Conservation (phyloP, 768 basidiomycete species). For the Mycena alexandri region DNA sequence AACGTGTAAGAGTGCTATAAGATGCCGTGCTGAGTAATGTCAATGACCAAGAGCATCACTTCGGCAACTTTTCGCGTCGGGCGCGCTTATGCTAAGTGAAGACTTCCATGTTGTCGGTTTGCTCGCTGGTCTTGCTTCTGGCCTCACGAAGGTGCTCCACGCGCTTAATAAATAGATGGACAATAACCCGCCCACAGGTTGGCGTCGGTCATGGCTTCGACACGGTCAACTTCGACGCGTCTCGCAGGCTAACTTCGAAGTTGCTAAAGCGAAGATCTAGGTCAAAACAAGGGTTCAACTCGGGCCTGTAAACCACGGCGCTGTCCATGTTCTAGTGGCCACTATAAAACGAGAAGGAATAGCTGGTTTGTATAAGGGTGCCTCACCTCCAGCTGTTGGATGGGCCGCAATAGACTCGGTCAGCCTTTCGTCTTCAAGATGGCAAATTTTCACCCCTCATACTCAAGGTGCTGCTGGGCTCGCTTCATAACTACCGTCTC, state of each 20-base stretch:
- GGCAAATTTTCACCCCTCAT: background rate
- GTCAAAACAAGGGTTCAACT: constrained; percentile 21
- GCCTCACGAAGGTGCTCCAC: constrained; percentile 13
- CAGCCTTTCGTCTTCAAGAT: constrained; percentile 51
- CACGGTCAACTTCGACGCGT: constrained; percentile 8
- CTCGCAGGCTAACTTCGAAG: background rate
- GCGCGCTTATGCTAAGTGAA: too few species aligned
- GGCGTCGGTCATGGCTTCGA: constrained; percentile 78
- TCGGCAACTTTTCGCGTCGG: too few species aligned
- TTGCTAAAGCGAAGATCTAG: background rate
- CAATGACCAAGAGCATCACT: too few species aligned
- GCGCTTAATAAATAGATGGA: background rate
- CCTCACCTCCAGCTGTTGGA: constrained; percentile 77
- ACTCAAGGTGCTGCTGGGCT: constrained; percentile 51
- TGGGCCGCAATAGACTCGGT: constrained; percentile 83
- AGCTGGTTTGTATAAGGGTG: constrained; percentile 80
- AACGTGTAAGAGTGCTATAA: constrained; percentile 8
- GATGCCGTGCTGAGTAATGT: too few species aligned
- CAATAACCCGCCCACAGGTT: constrained; percentile 55
- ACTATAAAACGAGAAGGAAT: constrained; percentile 57
- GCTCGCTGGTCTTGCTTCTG: constrained; percentile 16
- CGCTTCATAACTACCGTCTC: constrained; percentile 79
- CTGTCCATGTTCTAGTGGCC: constrained; percentile 16
- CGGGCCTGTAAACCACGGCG: constrained; percentile 11
- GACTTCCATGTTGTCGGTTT: constrained; percentile 2